A percentile compares a stretch with the other conserved stretches of the same genome.
These are phyloP conservation scores for Diaporthe humulicola DNA, from an alignment of 2,329 filamentous ascomycete genomes.

Conservation along the genomic window DNA sequence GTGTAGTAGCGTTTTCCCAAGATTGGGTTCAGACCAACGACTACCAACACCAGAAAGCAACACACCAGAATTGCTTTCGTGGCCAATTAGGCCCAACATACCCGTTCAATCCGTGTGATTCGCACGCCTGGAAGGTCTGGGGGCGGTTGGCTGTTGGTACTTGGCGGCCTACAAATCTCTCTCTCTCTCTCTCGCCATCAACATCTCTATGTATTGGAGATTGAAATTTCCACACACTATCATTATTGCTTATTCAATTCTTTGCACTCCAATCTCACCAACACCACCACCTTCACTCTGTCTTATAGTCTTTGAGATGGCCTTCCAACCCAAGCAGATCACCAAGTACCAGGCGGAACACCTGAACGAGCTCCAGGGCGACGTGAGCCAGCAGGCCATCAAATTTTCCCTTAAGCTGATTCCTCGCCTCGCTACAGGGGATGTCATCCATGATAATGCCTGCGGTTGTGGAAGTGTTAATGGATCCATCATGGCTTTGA, in stretches of 20 bases:
- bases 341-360: too few species aligned
- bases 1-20: too few species aligned
- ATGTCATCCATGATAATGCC: not conserved
- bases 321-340: too few species aligned
- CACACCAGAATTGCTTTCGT: not conserved
- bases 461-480: not conserved
- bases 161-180: not conserved
- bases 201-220: not conserved
- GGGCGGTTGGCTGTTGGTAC: not conserved
- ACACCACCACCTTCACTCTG: too few species aligned
- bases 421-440: not conserved
- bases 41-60: not conserved
- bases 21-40: not conserved
- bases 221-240: not conserved
- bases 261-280: not conserved
- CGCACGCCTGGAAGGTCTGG: not conserved
- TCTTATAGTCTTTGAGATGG: too few species aligned
- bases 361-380: not conserved
- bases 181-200: not conserved
- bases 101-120: not conserved
- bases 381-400: not conserved
- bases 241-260: not conserved
- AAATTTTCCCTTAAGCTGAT: not conserved
- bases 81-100: not conserved
- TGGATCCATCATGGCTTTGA: not conserved